phyloP scores from a whole-genome alignment of 2,329 filamentous ascomycete genomes.

The Talaromyces rugulosus region DNA sequence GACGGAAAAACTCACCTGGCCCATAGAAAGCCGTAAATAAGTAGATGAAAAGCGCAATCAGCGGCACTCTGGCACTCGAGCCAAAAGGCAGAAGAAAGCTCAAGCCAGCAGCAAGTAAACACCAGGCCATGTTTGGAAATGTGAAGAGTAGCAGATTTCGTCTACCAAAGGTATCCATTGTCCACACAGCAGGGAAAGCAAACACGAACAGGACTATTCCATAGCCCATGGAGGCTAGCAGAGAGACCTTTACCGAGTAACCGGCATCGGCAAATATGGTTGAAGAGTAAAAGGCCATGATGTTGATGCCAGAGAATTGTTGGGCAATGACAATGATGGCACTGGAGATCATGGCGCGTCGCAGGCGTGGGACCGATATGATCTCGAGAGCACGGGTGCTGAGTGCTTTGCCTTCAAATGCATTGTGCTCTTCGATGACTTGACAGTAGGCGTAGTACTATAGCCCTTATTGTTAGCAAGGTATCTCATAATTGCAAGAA shows the following conservation, averaged over 20 bases:
- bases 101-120: conserved; percentile 58
- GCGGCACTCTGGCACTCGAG: conserved; percentile 47
- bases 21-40: conserved; percentile 63
- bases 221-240: conserved; percentile 62
- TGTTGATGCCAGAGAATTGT: conserved; percentile 69
- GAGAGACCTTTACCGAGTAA: conserved; percentile 51
- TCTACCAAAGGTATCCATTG: conserved; percentile 63
- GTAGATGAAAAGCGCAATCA: conserved; percentile 60
- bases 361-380: conserved; percentile 45
- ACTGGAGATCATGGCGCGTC: conserved; percentile 66
- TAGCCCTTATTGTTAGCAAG: background rate
- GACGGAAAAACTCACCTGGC: conserved; percentile 48
- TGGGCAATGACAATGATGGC: conserved; percentile 76
- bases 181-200: conserved; percentile 60
- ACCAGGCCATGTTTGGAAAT: conserved; percentile 65
- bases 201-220: conserved; percentile 63
- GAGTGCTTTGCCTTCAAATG: conserved; percentile 32
- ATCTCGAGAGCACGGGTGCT: conserved; percentile 57
- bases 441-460: conserved; percentile 56
- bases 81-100: conserved; percentile 46
- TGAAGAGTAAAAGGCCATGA: conserved; percentile 71
- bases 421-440: conserved; percentile 42
- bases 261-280: conserved; percentile 55
- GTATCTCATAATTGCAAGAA: background rate
- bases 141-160: conserved; percentile 60